Evolutionary conservation across 768 basidiomycete species (phyloP).

Genomic region (Auriscalpium vulgare): DNA sequence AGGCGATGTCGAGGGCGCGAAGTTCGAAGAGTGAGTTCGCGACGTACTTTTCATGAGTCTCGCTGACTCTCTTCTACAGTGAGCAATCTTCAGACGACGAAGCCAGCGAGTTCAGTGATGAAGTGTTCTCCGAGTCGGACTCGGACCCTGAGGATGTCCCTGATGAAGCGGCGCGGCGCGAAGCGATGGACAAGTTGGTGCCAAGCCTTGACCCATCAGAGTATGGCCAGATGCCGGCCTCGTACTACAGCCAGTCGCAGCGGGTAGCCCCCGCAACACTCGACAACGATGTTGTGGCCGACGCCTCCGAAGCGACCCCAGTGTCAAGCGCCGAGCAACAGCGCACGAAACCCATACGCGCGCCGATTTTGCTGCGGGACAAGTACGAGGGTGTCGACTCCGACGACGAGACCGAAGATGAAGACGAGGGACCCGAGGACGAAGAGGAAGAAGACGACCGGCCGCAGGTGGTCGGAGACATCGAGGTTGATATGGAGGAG

Average conservation of each 20-base stretch:
- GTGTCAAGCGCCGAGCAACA: not conserved
- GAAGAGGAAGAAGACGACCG: slow-evolving; percentile 68
- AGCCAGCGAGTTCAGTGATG: slow-evolving; percentile 37
- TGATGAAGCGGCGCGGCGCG: slow-evolving; percentile 38
- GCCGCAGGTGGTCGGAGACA: slow-evolving; percentile 77
- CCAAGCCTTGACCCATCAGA: slow-evolving; percentile 72
- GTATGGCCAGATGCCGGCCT: slow-evolving; percentile 82
- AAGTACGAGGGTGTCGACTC: slow-evolving; percentile 90
- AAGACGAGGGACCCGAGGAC: slow-evolving; percentile 39
- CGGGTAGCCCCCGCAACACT: slow-evolving; percentile 42
- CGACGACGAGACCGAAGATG: slow-evolving; percentile 77
- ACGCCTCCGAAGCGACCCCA: not conserved
- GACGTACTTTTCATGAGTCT: not conserved
- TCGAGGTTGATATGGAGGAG: slow-evolving; percentile 86
- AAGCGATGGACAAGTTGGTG: slow-evolving; percentile 75
- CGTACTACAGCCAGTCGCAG: slow-evolving; percentile 65
- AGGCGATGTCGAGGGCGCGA: slow-evolving; percentile 83
- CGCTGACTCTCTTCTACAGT: slow-evolving; percentile 26
- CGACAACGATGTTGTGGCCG: slow-evolving; percentile 33
- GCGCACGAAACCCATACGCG: slow-evolving; percentile 40
- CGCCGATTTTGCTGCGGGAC: slow-evolving; percentile 75
- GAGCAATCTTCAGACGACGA: slow-evolving; percentile 39
- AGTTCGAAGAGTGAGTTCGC: slow-evolving; percentile 76
- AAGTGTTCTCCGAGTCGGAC: slow-evolving; percentile 29
- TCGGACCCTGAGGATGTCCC: slow-evolving; percentile 15